These are phyloP conservation scores for Leavenworthia alabamica DNA, from an alignment of 345 rosid species.

Conservation along the genomic window DNA sequence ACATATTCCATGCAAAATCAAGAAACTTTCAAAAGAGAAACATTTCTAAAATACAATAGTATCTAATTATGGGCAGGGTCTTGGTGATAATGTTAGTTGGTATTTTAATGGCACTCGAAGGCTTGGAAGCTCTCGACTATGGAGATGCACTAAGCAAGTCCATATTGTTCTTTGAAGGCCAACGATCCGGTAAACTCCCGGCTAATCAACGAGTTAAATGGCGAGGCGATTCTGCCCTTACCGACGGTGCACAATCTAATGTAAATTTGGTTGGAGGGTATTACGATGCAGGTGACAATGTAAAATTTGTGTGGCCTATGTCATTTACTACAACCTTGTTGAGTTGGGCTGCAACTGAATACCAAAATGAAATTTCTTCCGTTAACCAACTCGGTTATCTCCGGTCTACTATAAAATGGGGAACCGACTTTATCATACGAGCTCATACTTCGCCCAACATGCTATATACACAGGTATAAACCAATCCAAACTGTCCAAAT, in stretches of 20 bases:
- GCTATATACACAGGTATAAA: conserved; percentile 77
- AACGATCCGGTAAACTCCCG: conserved; percentile 69
- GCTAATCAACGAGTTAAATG: conserved; percentile 47
- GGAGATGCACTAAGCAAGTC: conserved; percentile 55
- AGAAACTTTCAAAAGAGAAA: not conserved
- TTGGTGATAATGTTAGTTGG: conserved; percentile 7
- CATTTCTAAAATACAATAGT: not conserved
- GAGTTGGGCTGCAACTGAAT: conserved; percentile 82
- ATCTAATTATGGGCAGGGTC: conserved; percentile 22
- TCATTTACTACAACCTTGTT: conserved; percentile 51
- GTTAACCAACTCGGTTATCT: conserved; percentile 46
- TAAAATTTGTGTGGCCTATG: conserved; percentile 85
- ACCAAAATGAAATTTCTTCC: conserved; percentile 40
- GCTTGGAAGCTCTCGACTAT: conserved; percentile 33
- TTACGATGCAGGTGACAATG: conserved; percentile 86
- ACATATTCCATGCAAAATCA: conserved; percentile 7
- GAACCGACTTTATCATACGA: conserved; percentile 50
- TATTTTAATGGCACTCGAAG: conserved; percentile 12
- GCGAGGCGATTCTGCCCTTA: conserved; percentile 66
- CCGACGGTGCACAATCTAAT: conserved; percentile 55
- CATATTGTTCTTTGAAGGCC: conserved; percentile 72
- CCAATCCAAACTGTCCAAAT: too few species aligned
- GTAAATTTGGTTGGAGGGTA: conserved; percentile 72
- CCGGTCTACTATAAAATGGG: conserved; percentile 60
- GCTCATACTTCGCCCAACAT: conserved; percentile 65